These are phyloP conservation scores for Arthroderma sp. DNA, from an alignment of 2,329 filamentous ascomycete genomes.

Conservation along the genomic window DNA sequence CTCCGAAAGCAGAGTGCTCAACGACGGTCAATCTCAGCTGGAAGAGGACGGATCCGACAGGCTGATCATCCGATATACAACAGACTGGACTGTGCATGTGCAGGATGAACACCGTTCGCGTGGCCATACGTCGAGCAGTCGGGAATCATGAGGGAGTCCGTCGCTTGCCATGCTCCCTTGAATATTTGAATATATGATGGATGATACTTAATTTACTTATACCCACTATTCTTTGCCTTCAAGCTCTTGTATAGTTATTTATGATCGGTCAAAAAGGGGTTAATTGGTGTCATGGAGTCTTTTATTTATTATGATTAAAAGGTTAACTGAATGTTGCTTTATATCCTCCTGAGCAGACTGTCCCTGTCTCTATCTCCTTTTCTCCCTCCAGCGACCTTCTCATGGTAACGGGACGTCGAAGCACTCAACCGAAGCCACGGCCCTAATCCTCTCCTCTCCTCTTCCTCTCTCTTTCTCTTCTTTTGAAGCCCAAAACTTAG, in stretches of 20 bases:
- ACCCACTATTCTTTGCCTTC: not conserved
- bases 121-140: not conserved
- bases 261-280: not conserved
- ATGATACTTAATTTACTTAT: not conserved
- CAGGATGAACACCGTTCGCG: not conserved
- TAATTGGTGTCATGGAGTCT: not conserved
- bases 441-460: too few relatives aligned
- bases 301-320: not conserved
- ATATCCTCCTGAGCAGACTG: not conserved
- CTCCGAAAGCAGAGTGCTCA: not conserved
- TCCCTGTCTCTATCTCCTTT: not conserved
- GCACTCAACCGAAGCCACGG: not conserved
- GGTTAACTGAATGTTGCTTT: not conserved
- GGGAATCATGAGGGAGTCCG: not conserved
- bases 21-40: not conserved
- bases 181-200: not conserved
- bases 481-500: too few relatives aligned
- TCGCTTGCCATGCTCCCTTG: not conserved
- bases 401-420: not conserved
- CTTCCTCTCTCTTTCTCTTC: too few relatives aligned
- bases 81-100: constrained; percentile 10
- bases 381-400: not conserved
- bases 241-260: not conserved
- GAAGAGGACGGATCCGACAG: constrained; percentile 7
- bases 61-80: constrained; percentile 13